Evolutionary conservation across 2,329 filamentous ascomycete genomes (phyloP), one percentile per base, ranked within the genome.

Genomic region (Botrytis hyacinthi): DNA sequence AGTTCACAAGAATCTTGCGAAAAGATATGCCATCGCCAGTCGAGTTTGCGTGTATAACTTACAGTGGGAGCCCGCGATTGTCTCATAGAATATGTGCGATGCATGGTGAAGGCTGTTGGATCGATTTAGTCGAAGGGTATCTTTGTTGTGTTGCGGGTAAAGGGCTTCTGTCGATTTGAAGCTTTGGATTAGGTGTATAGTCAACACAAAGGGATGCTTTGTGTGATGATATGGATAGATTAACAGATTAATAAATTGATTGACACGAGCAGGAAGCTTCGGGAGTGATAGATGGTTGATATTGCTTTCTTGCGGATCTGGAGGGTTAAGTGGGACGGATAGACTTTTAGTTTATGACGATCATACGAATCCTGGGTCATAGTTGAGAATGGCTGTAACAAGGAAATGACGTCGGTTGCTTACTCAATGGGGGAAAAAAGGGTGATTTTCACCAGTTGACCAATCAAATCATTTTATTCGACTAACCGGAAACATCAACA

Each of bases 61-160:
- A 96, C 96, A 78, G 96, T 99, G 67, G 96, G 96, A 84, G 94
- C 94, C 88, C 96, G 92, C 84, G 93, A 92, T 85, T 97, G 93
- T 91, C 96, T 95, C 96, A 98, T 97, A 80, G 94, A 97, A 84
- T 98, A 99, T 78, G 96, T 98, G 84, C 95, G 94, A 89, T 99
- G 96, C 95, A 99, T 99, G 73, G 37, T 67, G 70, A 76, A 85
- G 74, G 60, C 59, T 68, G 71, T 40, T 37, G 60, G 62, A 16
- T 18, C 22, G 57, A 5, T 22, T 18, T 18, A 14, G 7, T 46
- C 26, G 46, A 26, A 14, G 61, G 20, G 54, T 22, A 54, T 54
- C 29, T 57, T 71, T 57, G 60, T 61, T 59, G 68, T 40, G 59
- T 6, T 29, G 61, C 37, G 61, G 6, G 26, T 0, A 5, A 29